Evolutionary conservation across 768 basidiomycete species (phyloP), one percentile per base, ranked within the genome.

Genomic region (Gloeostereum incarnatum): DNA sequence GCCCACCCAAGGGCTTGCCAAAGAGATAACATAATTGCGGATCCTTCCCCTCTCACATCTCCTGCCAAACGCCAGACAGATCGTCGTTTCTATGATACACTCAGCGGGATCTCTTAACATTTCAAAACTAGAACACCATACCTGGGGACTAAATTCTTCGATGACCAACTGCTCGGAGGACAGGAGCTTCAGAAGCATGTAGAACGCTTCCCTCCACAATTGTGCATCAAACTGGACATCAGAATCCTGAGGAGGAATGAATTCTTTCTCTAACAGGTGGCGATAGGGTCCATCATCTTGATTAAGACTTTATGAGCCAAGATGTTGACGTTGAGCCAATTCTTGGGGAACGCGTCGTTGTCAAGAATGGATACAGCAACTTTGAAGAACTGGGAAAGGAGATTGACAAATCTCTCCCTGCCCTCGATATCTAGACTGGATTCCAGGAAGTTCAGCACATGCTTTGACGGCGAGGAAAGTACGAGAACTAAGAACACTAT

Each of bases 51-150:
- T 17, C 94, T 77, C 50, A 97, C 78, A 60, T 98, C 94, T 19
- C 92, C 92, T 4, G 87, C 90, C n/a, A 97, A 74, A 25, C 89
- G 76, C 93, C 93, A 97, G 7, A 93, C 87, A 3, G 93, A 87
- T 30, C 93, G 79, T 29, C 91, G 85, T 79, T 90, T 90, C 88
- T 96, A 41, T 22, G 3, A 23, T 18, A 30, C 33, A 27, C 32
- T 9, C 37, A 37, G 36, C 27, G 22, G 45, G 14, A 49, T 42
- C 11, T 44, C 20, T 38, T 25, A 32, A 24, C 20, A 31, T 9
- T 21, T 27, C 17, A 36, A 21, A 7, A 39, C 36, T n/a, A 34
- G 30, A 36, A 16, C 18, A 31, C 45, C 62, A 25, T 42, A 85
- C 89, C 73, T 94, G 94, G 1, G 92, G 88, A 50, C 81, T 89